These are phyloP conservation scores for Neurospora sp. DNA, from an alignment of 2,329 filamentous ascomycete species.

Conservation along the genomic window DNA sequence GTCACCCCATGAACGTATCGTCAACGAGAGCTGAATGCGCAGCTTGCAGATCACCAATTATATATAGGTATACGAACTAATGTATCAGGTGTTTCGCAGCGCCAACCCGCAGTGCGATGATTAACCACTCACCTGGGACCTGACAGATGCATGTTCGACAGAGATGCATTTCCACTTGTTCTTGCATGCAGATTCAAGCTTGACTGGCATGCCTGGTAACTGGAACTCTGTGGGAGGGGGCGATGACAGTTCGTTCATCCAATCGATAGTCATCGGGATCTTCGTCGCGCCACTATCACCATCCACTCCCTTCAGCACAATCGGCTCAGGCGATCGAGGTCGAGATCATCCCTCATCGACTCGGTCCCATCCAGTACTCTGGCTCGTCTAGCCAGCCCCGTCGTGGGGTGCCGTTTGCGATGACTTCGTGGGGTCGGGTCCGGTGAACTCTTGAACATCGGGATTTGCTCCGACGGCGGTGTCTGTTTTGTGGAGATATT, in stretches of 20 bases:
- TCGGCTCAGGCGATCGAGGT: not conserved
- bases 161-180: not conserved
- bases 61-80: not conserved
- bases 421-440: not conserved
- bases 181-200: not conserved
- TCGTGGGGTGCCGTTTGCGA: not conserved
- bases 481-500: not conserved
- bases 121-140: not conserved
- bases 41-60: not conserved
- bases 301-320: not conserved
- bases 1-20: not conserved
- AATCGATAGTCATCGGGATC: not conserved
- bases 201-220: not conserved
- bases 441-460: not conserved
- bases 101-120: not conserved
- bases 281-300: not conserved
- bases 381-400: not conserved
- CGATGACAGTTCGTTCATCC: not conserved
- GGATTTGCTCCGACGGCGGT: not conserved
- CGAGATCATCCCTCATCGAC: not conserved
- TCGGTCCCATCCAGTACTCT: not conserved
- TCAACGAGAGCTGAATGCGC: not conserved
- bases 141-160: not conserved
- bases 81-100: not conserved
- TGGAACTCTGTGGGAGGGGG: not conserved